Evolutionary conservation across 768 basidiomycete species (phyloP), one percentile per base, ranked within the genome.

Genomic region (Boletellus emodensis): DNA sequence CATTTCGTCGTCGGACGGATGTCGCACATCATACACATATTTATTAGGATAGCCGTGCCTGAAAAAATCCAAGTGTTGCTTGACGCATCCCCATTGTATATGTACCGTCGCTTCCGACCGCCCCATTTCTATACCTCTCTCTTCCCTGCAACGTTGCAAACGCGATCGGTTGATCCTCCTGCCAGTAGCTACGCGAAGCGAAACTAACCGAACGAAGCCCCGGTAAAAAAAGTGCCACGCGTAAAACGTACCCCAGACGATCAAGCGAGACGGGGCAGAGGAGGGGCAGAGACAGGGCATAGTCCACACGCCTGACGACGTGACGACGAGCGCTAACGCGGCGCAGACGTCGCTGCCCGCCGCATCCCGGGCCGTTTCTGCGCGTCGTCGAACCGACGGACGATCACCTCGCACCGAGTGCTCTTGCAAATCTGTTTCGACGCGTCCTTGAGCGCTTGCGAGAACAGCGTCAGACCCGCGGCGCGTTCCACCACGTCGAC

Each of bases 401-500:
- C 82, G 41, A 91, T 75, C 44, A 98, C 81, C 53, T 94, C 82
- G 63, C 96, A 99, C 70, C 88, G 86, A 13, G 90, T 85, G 7
- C 84, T 81, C 64, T 85, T 78, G 79, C 95, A 99, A 35, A 99
- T 87, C 60, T 94, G 85, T 60, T 84, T 91, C 10, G 91, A 85
- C 3, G 72, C 64, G 11, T 69, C 58, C 66, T 94, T 95, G 58
- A 96, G 71, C 22, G 75, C 76, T 37, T 89, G 84, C 0, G 93
- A 88, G 71, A 97, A 90, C n/a, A 97, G 71, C 0, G 80, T 83
- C 46, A 97, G 77, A 0, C 94, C 94, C 0, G 95, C 86, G 12
- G 92, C 87, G 46, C 83, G 79, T 70, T 99, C 96, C 36, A 99
- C 94, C 0, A 85, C 78, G 54, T 96, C 94, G 49, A 99, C 94